Evolutionary conservation across 2,329 filamentous ascomycete species (phyloP).

Genomic region (Seiridium cupressi): DNA sequence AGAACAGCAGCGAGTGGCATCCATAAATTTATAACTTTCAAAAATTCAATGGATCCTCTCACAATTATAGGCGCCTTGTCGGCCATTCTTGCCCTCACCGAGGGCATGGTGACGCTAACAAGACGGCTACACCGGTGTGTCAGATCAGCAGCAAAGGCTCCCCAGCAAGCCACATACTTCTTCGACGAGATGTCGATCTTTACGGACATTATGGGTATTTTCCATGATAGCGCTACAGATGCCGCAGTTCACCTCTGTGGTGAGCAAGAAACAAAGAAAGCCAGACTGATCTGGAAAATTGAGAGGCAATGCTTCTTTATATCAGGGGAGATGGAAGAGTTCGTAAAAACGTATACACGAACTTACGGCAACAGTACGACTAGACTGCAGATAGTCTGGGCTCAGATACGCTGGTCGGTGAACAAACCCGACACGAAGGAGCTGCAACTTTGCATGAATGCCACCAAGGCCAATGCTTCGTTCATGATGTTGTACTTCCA

Average conservation of each 20-base stretch:
- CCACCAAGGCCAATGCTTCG: conserved; percentile 12
- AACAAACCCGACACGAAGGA: conserved; percentile 16
- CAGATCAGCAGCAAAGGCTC: background rate
- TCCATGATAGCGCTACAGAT: conserved; percentile 11
- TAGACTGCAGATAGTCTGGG: conserved; percentile 3
- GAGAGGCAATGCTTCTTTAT: background rate
- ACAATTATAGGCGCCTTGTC: background rate
- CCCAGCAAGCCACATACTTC: conserved; percentile 16
- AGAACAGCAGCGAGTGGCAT: too few relatives aligned
- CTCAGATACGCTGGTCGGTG: conserved; percentile 15
- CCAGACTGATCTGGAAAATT: background rate
- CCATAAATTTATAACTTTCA: too few relatives aligned
- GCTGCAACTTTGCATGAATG: conserved; percentile 14
- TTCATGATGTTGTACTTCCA: background rate
- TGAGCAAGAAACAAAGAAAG: conserved; percentile 9
- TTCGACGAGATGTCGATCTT: conserved; percentile 16
- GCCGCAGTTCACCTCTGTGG: conserved; percentile 1
- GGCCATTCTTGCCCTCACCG: conserved; percentile 16
- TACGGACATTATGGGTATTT: conserved; percentile 11
- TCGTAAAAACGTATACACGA: background rate
- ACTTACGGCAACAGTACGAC: background rate
- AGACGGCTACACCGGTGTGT: conserved; percentile 6
- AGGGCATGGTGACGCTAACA: conserved; percentile 11
- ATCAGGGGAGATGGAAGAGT: background rate
- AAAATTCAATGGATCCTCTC: background rate